Evolutionary conservation across 345 rosid species (phyloP), one percentile per base, ranked within the genome.

Genomic region (Tarenaya hassleriana): DNA sequence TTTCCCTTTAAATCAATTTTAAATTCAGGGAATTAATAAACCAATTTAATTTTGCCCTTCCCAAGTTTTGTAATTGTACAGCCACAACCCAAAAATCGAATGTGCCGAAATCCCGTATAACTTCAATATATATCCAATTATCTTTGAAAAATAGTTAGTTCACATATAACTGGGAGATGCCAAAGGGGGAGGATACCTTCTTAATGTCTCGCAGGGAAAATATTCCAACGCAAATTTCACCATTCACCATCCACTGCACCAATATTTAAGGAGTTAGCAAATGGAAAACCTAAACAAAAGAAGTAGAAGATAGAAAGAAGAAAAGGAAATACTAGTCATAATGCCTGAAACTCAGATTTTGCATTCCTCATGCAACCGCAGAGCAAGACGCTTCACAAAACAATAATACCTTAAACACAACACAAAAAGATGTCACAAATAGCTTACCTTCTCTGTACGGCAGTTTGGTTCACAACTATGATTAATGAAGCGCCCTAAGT

Each of bases 391-490:
- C 8, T n/a, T 2, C 39, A 53, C 14, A 53, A 21, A 45, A 34
- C 15, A 18, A 42, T 38, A 34, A 38, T 16, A 51, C 35, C 34
- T 35, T 18, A 51, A 34, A 29, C 17, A 51, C 49, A 15, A 3
- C 50, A 34, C 42, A 59, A 20, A 63, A 17, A 55, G 16, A 32
- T 58, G 13, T 49, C 49, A 34, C 56, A 53, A 18, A 55, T 7
- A 64, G 38, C n/a, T 72, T 67, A 86, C 98, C 97, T 92, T 92
- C 75, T 92, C 97, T 16, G 98, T 92, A 37, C 90, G 97, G 69
- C 98, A 88, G 73, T 92, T 92, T 47, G 98, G 98, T 69, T 92
- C 90, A 71, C 98, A 92, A 55, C 98, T 92, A 65, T 92, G 98
- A 73, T 92, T 92, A 41, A 92, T 85, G 72, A 92, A 92, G 64